These are phyloP conservation scores for Raphanus raphanistrum DNA, from an alignment of 345 rosid genomes.

Conservation along the genomic window DNA sequence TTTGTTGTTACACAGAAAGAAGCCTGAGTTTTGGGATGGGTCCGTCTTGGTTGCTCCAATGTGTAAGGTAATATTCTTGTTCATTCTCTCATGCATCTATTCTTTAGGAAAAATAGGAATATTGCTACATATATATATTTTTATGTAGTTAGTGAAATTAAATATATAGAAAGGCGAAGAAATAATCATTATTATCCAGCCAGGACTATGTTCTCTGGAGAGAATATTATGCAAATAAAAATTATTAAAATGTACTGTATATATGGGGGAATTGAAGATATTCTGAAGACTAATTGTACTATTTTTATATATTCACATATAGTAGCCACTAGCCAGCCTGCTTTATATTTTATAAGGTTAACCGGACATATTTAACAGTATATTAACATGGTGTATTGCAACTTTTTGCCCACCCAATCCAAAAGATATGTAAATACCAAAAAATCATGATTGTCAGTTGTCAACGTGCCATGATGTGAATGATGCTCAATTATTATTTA, in stretches of 20 bases:
- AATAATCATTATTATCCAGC: background rate
- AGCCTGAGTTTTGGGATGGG: conserved; percentile 78
- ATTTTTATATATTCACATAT: background rate
- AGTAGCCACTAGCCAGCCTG: background rate
- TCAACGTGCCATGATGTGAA: conserved; percentile 14
- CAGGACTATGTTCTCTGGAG: background rate
- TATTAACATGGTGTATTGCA: background rate
- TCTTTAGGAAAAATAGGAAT: background rate
- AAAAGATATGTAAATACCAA: background rate
- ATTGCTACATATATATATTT: background rate
- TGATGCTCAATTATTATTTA: conserved; percentile 6
- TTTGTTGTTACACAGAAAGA: conserved; percentile 61
- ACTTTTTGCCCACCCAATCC: background rate
- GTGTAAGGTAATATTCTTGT: conserved; percentile 62
- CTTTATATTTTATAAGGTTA: background rate
- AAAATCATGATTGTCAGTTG: background rate
- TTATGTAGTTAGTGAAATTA: background rate
- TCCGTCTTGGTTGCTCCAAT: conserved; percentile 83
- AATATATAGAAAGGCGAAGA: background rate
- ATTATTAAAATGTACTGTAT: background rate
- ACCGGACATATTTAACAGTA: background rate
- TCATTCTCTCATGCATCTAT: background rate
- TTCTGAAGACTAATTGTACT: background rate
- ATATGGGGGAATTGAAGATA: background rate
- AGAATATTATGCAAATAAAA: background rate